Percentiles rank a stretch among this genome's conserved stretches.
Evolutionary conservation across 2,329 filamentous ascomycete species (phyloP).

Genomic region (Pestalotiopsis sp.): DNA sequence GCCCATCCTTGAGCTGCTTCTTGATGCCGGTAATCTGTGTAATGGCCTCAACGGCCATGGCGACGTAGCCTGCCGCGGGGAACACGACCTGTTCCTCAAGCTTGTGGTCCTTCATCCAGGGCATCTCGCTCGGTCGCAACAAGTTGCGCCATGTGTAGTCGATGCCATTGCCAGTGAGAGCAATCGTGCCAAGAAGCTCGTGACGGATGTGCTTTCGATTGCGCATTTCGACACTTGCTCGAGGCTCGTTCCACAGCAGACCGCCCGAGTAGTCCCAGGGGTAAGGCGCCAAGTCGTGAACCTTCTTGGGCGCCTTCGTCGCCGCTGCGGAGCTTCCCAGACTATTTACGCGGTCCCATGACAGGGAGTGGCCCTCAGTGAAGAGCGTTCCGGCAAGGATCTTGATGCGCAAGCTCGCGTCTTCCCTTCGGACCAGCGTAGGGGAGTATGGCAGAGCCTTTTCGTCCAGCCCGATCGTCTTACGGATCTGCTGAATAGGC

Average conservation of each 20-base stretch:
- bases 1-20: neutral
- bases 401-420: neutral
- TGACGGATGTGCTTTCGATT: slow-evolving; percentile 37
- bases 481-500: slow-evolving; percentile 4
- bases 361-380: neutral
- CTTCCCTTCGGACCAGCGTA: neutral
- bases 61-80: slow-evolving; percentile 43
- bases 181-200: slow-evolving; percentile 40
- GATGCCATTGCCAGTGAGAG: slow-evolving; percentile 30
- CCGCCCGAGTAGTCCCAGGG: slow-evolving; percentile 46
- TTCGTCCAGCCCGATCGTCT: neutral
- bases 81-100: slow-evolving; percentile 52
- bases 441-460: neutral
- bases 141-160: slow-evolving; percentile 39
- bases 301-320: neutral
- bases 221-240: slow-evolving; percentile 36
- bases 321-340: neutral
- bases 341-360: neutral
- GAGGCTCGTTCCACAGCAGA: slow-evolving; percentile 41
- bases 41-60: slow-evolving; percentile 39
- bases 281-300: slow-evolving; percentile 44
- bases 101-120: slow-evolving; percentile 52
- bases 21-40: slow-evolving; percentile 19
- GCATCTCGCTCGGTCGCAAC: slow-evolving; percentile 36
- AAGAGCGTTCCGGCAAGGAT: slow-evolving; percentile 2